A percentile compares a stretch with the other conserved stretches of the same genome.
phyloP scores from a whole-genome alignment of 352 stramenopile species.

The Phytophthora pluvialis region DNA sequence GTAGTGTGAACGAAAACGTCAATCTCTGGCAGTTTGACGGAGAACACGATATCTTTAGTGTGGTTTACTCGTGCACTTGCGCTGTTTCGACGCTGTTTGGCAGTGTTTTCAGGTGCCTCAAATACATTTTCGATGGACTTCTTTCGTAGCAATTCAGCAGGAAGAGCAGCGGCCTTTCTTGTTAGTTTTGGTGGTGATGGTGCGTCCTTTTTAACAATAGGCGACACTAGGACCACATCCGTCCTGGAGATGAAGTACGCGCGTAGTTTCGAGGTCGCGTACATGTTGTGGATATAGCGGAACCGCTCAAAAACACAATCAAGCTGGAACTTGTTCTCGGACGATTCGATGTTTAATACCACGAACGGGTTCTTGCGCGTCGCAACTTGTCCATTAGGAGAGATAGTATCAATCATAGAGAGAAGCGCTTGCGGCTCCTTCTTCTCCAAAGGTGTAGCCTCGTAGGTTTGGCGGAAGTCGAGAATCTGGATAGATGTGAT shows the following conservation, averaged over 20 bases:
- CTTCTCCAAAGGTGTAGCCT: constrained; percentile 14
- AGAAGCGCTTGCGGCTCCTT: constrained; percentile 38
- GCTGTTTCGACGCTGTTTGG: constrained; percentile 24
- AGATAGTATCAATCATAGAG: constrained; percentile 28
- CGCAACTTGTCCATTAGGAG: constrained; percentile 10
- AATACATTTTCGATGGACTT: constrained; percentile 28
- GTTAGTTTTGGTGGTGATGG: constrained; percentile 15
- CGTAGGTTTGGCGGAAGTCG: constrained; percentile 60
- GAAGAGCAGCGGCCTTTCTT: constrained; percentile 17
- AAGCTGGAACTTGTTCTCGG: constrained; percentile 60
- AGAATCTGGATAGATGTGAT: constrained; percentile 73
- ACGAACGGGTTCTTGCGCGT: constrained; percentile 43
- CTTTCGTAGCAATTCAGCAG: constrained; percentile 27
- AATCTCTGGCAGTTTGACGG: constrained; percentile 62
- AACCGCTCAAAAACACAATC: constrained; percentile 68
- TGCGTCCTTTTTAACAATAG: constrained; percentile 9
- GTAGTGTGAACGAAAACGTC: constrained; percentile 71
- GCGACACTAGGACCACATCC: not conserved
- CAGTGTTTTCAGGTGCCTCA: constrained; percentile 5
- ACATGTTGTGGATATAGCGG: constrained; percentile 76
- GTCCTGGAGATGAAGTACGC: constrained; percentile 55
- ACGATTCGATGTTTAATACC: constrained; percentile 63
- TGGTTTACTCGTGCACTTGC: not conserved
- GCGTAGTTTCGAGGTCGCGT: constrained; percentile 65
- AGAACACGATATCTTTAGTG: constrained; percentile 51